Evolutionary conservation across 75 land plant genomes (phyloP).

Genomic region (Picea glauca): DNA sequence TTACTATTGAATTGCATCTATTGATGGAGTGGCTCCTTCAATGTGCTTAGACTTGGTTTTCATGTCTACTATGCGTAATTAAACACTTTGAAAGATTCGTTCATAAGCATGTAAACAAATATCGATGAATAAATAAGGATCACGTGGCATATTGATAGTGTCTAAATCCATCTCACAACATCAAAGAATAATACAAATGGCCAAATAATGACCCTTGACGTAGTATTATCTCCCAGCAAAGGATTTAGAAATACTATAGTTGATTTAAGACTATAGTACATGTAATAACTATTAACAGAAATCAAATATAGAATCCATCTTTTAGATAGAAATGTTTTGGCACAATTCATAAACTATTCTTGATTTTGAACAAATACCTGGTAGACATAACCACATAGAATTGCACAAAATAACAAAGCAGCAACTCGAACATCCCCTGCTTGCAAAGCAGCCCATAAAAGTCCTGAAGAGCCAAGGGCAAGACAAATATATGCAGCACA

Average conservation of each 20-base stretch:
- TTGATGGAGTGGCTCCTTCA: too few relatives aligned
- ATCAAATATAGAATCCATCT: background rate
- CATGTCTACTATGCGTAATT: too few relatives aligned
- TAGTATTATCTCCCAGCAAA: background rate
- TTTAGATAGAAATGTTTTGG: background rate
- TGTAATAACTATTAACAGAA: background rate
- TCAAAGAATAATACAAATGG: background rate
- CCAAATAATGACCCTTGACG: background rate
- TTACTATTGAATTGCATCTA: too few relatives aligned
- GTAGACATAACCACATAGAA: constrained; percentile 86
- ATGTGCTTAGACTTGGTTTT: too few relatives aligned
- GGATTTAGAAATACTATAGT: background rate
- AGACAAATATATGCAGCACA: constrained; percentile 62
- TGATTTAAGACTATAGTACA: background rate
- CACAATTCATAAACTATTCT: too few relatives aligned
- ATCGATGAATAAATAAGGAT: background rate
- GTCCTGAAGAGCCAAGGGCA: constrained; percentile 56
- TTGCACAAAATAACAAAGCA: constrained; percentile 51
- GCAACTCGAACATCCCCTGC: constrained; percentile 58
- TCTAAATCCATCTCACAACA: background rate
- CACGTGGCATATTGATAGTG: background rate
- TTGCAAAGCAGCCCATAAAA: constrained; percentile 48
- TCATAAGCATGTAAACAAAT: background rate
- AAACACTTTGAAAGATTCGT: too few relatives aligned
- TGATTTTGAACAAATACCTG: constrained; percentile 50